phyloP scores from a whole-genome alignment of 129 eudicot species.

The Gnaphalium uliginosum region DNA sequence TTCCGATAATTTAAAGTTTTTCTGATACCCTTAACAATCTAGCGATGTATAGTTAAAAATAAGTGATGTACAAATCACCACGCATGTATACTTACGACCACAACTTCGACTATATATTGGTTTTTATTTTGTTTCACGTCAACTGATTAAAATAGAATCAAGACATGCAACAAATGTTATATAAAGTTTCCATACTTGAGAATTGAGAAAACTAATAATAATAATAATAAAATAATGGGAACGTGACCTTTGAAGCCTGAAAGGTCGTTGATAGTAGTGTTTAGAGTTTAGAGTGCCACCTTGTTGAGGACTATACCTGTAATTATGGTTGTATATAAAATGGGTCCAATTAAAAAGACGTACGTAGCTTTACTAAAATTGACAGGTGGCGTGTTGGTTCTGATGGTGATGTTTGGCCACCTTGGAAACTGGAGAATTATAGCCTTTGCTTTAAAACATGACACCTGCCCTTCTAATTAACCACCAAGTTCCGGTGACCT shows the following conservation, averaged over 20 bases:
- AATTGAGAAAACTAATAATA: too few relatives aligned
- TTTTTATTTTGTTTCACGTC: too few relatives aligned
- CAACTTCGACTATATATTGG: too few relatives aligned
- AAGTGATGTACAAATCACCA: too few relatives aligned
- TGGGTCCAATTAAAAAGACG: conserved; percentile 27
- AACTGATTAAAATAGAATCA: too few relatives aligned
- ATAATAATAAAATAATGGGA: background rate
- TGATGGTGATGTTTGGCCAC: conserved; percentile 11
- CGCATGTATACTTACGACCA: too few relatives aligned
- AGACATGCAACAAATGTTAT: background rate
- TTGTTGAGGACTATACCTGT: background rate
- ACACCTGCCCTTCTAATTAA: conserved; percentile 18
- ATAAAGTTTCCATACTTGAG: too few relatives aligned
- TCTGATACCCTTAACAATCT: too few relatives aligned
- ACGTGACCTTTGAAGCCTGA: conserved; percentile 22
- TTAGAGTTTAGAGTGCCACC: background rate
- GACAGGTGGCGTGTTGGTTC: conserved; percentile 22
- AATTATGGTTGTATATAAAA: background rate
- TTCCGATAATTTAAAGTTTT: too few relatives aligned
- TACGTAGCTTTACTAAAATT: conserved; percentile 22
- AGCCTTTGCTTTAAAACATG: conserved; percentile 6
- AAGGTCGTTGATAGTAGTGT: too few relatives aligned
- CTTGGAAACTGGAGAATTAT: conserved; percentile 12
- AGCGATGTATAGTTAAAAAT: too few relatives aligned
- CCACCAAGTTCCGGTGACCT: conserved; percentile 15